A percentile compares a stretch with the other conserved stretches of the same genome.
phyloP scores from a whole-genome alignment of 2,329 filamentous ascomycete species.

The Stemphylium lycopersici region DNA sequence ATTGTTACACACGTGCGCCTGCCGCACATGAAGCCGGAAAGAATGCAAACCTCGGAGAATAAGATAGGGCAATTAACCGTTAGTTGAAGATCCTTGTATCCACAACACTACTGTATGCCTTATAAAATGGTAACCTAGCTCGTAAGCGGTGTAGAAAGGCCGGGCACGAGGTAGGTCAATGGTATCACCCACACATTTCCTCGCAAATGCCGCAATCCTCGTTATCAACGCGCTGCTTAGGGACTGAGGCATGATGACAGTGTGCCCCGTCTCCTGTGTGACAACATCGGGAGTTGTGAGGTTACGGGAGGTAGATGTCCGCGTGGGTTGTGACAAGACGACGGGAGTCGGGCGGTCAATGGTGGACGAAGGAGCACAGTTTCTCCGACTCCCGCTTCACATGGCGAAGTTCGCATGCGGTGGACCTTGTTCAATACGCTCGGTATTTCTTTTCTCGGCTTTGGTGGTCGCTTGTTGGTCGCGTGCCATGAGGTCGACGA shows the following conservation, averaged over 20 bases:
- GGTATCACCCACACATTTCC: conserved; percentile 10
- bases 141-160: conserved; percentile 14
- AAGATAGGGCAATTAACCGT: conserved; percentile 7
- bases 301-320: conserved; percentile 2
- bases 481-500: too few species aligned
- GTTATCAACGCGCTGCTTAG: neutral
- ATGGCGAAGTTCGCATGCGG: neutral
- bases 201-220: conserved; percentile 3
- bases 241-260: conserved; percentile 17
- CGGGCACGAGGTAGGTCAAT: conserved; percentile 13
- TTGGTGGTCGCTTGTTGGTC: too few species aligned
- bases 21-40: conserved; percentile 13
- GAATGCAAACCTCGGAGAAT: conserved; percentile 12
- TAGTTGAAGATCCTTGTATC: conserved; percentile 4
- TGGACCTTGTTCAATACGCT: neutral
- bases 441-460: too few species aligned
- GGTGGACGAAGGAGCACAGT: conserved; percentile 4
- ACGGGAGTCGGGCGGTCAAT: conserved; percentile 10
- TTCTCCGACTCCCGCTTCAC: conserved; percentile 1
- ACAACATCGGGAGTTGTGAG: conserved; percentile 3
- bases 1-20: conserved; percentile 16
- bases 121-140: conserved; percentile 9
- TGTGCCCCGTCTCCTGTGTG: neutral
- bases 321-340: neutral
- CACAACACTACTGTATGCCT: neutral